Percentiles rank a stretch among this genome's conserved stretches.
These are phyloP conservation scores for Mycena rebaudengoi DNA, from an alignment of 768 basidiomycete species.

Conservation along the genomic window DNA sequence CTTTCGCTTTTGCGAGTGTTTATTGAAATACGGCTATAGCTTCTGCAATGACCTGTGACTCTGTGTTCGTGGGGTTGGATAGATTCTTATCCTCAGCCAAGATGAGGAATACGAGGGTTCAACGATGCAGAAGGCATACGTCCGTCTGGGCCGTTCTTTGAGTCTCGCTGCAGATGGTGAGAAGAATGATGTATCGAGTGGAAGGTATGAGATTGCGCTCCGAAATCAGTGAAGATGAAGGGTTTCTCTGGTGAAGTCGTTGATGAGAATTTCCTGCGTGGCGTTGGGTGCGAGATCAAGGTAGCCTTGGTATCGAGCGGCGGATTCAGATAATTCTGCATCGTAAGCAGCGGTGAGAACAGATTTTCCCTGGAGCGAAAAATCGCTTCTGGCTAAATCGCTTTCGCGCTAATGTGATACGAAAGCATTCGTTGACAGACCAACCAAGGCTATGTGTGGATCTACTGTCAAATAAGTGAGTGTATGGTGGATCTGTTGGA, in stretches of 20 bases:
- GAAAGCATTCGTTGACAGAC: constrained; percentile 30
- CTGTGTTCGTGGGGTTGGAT: constrained; percentile 24
- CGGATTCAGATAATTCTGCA: constrained; percentile 29
- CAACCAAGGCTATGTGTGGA: too few relatives aligned
- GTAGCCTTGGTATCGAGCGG: constrained; percentile 30
- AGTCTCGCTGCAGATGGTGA: constrained; percentile 39
- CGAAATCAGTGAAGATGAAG: constrained; percentile 34
- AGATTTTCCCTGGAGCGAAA: constrained; percentile 30
- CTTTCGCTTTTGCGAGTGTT: constrained; percentile 36
- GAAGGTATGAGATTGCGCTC: constrained; percentile 20
- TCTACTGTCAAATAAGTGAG: too few relatives aligned
- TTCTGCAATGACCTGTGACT: constrained; percentile 37
- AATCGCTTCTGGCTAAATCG: constrained; percentile 25
- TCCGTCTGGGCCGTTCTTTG: constrained; percentile 30
- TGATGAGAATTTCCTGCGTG: constrained; percentile 30
- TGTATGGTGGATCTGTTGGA: too few relatives aligned
- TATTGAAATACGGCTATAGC: constrained; percentile 44
- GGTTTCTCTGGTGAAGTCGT: constrained; percentile 34
- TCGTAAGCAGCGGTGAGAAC: too few relatives aligned
- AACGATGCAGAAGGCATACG: constrained; percentile 37
- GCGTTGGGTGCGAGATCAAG: constrained; percentile 31
- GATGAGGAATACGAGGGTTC: constrained; percentile 31
- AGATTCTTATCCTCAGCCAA: constrained; percentile 33
- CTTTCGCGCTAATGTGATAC: constrained; percentile 35
- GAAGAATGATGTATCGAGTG: constrained; percentile 33